phyloP scores from a whole-genome alignment of 371 early-diverging fungal species.

The Conidiobolus incongruus region DNA sequence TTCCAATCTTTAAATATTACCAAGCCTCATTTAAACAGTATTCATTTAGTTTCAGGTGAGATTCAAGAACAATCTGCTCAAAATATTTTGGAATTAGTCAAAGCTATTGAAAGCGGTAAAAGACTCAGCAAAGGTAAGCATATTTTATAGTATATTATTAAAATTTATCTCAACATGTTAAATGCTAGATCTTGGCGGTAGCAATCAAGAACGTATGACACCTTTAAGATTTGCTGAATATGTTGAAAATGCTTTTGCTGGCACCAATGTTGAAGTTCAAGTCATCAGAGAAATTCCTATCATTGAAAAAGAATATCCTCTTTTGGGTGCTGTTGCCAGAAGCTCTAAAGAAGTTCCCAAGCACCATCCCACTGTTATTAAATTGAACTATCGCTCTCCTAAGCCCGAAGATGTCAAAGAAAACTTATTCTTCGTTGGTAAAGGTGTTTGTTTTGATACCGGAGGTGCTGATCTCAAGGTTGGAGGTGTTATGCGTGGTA shows the following conservation, averaged over 20 bases:
- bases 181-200: slow-evolving; percentile 45
- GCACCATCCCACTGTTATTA: slow-evolving; percentile 57
- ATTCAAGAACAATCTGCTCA: slow-evolving; percentile 11
- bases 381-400: slow-evolving; percentile 50
- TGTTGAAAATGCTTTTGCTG: slow-evolving; percentile 25
- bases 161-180: neutral
- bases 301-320: slow-evolving; percentile 56
- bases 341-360: slow-evolving; percentile 47
- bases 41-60: slow-evolving; percentile 17
- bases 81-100: slow-evolving; percentile 14
- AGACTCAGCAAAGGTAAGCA: slow-evolving; percentile 31
- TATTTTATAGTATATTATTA: neutral
- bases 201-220: slow-evolving; percentile 73
- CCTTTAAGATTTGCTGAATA: slow-evolving; percentile 51
- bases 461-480: slow-evolving; percentile 76
- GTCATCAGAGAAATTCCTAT: slow-evolving; percentile 35
- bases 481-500: slow-evolving; percentile 67
- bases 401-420: slow-evolving; percentile 55
- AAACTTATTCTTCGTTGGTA: slow-evolving; percentile 69
- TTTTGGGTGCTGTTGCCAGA: slow-evolving; percentile 61
- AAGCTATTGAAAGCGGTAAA: slow-evolving; percentile 54
- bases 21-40: slow-evolving; percentile 19
- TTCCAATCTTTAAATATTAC: slow-evolving; percentile 14
- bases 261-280: slow-evolving; percentile 26
- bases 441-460: slow-evolving; percentile 80